Percentiles rank a stretch among this genome's conserved stretches.
Conservation (phyloP, 1,139 yeast genomes). For the Zygosaccharomyces sapae region DNA sequence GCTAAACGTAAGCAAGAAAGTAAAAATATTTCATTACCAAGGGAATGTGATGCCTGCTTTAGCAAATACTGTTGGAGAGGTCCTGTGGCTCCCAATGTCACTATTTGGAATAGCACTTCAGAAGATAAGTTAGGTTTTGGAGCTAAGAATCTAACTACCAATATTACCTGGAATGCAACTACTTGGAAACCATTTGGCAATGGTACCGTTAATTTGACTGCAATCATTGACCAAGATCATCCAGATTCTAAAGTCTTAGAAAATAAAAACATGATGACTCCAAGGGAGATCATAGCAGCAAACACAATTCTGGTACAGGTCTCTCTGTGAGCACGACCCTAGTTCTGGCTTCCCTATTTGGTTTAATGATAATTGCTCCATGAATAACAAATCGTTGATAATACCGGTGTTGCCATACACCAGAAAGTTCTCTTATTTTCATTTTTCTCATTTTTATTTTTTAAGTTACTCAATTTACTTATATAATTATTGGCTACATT, state of each 20-base stretch:
- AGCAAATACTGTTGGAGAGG: slow-evolving; percentile 27
- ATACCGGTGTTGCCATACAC: background rate
- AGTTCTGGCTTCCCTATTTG: background rate
- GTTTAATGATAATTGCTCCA: background rate
- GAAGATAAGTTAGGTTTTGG: background rate
- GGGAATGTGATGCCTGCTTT: too few species aligned
- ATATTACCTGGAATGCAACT: background rate
- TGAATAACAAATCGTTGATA: background rate
- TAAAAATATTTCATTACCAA: too few species aligned
- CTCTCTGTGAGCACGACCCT: background rate
- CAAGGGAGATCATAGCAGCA: background rate
- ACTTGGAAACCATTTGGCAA: background rate
- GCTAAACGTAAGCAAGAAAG: too few species aligned
- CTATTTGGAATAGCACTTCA: background rate
- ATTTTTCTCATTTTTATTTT: background rate
- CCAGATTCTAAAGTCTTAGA: background rate
- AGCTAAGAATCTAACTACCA: background rate
- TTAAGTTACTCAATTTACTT: too few species aligned
- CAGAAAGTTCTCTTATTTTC: background rate
- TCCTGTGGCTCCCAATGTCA: slow-evolving; percentile 35
- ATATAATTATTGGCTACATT: too few species aligned
- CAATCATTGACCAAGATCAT: background rate
- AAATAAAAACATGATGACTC: background rate
- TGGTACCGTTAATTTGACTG: background rate
- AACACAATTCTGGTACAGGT: background rate